Evolutionary conservation across 2,329 filamentous ascomycete species (phyloP).

Genomic region (Sclerotinia trifoliorum): DNA sequence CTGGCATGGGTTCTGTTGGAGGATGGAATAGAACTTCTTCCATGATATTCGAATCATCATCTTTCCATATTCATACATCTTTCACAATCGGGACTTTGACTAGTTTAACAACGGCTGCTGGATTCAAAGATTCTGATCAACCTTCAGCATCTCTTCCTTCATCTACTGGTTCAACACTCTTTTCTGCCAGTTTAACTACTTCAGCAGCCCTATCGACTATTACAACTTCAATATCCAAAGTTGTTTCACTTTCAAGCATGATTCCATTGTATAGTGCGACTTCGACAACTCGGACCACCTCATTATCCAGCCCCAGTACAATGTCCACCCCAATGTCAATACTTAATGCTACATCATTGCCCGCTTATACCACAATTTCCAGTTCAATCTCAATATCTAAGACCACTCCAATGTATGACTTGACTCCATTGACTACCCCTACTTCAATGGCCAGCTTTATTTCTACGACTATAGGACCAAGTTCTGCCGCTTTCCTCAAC

Average conservation of each 20-base stretch:
- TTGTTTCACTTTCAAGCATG: background rate
- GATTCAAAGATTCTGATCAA: constrained; percentile 25
- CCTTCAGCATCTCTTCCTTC: background rate
- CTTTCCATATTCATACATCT: constrained; percentile 24
- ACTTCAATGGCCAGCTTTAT: background rate
- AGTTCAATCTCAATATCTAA: background rate
- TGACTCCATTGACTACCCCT: background rate
- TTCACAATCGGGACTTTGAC: constrained; percentile 17
- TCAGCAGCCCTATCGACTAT: constrained; percentile 14
- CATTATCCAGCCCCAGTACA: background rate
- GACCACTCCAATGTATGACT: background rate
- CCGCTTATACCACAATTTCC: background rate
- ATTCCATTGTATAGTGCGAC: background rate
- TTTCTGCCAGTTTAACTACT: background rate
- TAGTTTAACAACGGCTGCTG: constrained; percentile 25
- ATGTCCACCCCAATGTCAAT: background rate
- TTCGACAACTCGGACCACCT: no score
- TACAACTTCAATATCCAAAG: background rate
- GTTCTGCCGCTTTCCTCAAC: constrained; percentile 1
- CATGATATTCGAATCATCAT: background rate
- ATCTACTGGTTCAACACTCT: background rate
- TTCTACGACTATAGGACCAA: background rate
- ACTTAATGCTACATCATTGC: background rate
- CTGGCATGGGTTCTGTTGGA: constrained; percentile 21
- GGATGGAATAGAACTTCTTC: constrained; percentile 33